Percentiles rank a stretch among this genome's conserved stretches.
Evolutionary conservation across 2,329 filamentous ascomycete species (phyloP).

Genomic region (Trichoderma hamatum): DNA sequence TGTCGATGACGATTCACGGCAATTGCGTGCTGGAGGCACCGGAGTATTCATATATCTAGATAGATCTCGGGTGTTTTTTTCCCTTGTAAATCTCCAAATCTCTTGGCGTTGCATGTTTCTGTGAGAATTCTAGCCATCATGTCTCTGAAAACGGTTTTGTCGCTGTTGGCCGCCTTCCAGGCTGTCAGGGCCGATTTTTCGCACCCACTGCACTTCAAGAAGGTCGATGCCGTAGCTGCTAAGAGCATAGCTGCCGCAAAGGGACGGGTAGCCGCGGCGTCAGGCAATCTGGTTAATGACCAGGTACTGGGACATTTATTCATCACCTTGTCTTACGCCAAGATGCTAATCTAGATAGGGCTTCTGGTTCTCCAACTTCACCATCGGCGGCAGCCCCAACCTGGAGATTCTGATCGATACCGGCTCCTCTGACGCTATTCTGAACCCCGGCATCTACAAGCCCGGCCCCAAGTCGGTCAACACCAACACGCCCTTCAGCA

Average conservation of each 20-base stretch:
- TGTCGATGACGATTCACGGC: neutral
- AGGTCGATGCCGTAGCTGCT: slow-evolving; percentile 26
- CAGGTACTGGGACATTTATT: slow-evolving; percentile 12
- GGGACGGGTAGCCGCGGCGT: neutral
- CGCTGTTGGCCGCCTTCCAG: slow-evolving; percentile 24
- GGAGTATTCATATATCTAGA: neutral
- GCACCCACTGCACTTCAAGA: slow-evolving; percentile 28
- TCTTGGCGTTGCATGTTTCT: neutral
- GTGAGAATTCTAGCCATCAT: slow-evolving; percentile 15
- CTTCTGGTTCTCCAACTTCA: slow-evolving; percentile 33
- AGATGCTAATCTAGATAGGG: slow-evolving; percentile 25
- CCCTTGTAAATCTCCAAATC: neutral
- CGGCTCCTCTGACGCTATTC: slow-evolving; percentile 29
- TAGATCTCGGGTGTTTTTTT: neutral
- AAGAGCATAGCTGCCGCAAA: slow-evolving; percentile 24
- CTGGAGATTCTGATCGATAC: slow-evolving; percentile 32
- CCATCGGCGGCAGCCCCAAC: slow-evolving; percentile 29
- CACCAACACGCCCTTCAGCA: slow-evolving; percentile 22
- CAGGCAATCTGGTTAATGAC: slow-evolving; percentile 25
- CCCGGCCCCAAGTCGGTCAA: slow-evolving; percentile 25
- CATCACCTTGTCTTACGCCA: neutral
- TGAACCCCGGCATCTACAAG: slow-evolving; percentile 31
- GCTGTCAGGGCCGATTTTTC: slow-evolving; percentile 28
- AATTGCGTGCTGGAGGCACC: neutral
- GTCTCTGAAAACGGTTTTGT: slow-evolving; percentile 25